These are phyloP conservation scores for Parastagonospora avenae DNA, from an alignment of 2,329 filamentous ascomycete species.

Conservation along the genomic window DNA sequence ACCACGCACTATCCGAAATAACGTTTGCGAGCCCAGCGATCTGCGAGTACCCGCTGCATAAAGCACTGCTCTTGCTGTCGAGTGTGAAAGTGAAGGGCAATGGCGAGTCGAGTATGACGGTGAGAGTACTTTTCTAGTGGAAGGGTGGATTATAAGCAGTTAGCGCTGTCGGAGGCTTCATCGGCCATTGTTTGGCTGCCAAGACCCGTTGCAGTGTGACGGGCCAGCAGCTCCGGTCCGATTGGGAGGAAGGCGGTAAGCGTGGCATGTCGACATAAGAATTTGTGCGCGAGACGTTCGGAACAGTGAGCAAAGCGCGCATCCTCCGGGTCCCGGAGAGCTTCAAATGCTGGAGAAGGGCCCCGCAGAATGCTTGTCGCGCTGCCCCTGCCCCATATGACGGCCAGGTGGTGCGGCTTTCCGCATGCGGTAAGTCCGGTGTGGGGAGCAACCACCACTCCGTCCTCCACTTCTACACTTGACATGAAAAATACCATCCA, in stretches of 20 bases:
- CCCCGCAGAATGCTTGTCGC: slow-evolving; percentile 1
- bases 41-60: slow-evolving; percentile 61
- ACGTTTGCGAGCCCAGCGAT: slow-evolving; percentile 54
- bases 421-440: slow-evolving; percentile 20
- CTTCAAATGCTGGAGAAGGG: background rate
- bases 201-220: too few relatives aligned
- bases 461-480: background rate
- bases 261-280: background rate
- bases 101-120: slow-evolving; percentile 4
- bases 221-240: slow-evolving; percentile 1
- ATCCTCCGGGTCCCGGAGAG: too few relatives aligned
- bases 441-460: slow-evolving; percentile 4
- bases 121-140: slow-evolving; percentile 27
- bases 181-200: slow-evolving; percentile 5
- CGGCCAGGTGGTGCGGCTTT: slow-evolving; percentile 10
- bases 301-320: too few relatives aligned
- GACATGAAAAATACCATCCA: background rate
- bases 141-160: slow-evolving; percentile 11
- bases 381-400: background rate
- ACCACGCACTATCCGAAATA: slow-evolving; percentile 50
- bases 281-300: background rate
- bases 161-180: slow-evolving; percentile 19
- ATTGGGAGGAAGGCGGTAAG: background rate
- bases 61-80: slow-evolving; percentile 36
- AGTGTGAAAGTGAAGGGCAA: slow-evolving; percentile 1